phyloP scores from a whole-genome alignment of 2,329 filamentous ascomycete genomes.

The Sordariomycetes sp. region DNA sequence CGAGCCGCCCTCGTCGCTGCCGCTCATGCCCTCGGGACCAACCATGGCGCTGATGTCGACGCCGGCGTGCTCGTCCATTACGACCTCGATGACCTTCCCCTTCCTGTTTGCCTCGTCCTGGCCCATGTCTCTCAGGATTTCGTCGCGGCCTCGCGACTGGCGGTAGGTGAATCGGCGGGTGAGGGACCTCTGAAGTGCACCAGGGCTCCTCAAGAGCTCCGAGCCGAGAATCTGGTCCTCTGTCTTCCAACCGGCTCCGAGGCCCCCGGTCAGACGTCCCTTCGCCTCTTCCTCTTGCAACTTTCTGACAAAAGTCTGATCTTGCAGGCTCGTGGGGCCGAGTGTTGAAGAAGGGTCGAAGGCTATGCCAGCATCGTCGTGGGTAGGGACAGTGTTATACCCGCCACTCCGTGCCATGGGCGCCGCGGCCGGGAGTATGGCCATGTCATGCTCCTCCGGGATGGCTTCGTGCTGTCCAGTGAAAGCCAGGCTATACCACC shows the following conservation, averaged over 20 bases:
- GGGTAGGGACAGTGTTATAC: conserved; percentile 17
- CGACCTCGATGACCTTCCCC: conserved; percentile 46
- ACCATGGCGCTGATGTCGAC: conserved; percentile 39
- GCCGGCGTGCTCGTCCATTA: conserved; percentile 29
- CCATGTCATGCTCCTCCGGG: conserved; percentile 25
- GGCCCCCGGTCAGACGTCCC: conserved; percentile 42
- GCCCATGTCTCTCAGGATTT: conserved; percentile 33
- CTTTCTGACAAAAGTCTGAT: conserved; percentile 27
- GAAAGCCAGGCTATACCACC: not conserved
- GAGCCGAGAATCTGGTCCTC: conserved; percentile 31
- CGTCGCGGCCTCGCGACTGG: conserved; percentile 12
- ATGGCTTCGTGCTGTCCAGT: conserved; percentile 12
- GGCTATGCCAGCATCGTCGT: conserved; percentile 11
- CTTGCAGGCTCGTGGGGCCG: conserved; percentile 29
- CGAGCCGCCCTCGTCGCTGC: conserved; percentile 16
- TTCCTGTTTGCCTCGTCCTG: conserved; percentile 46
- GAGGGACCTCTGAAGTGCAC: conserved; percentile 19
- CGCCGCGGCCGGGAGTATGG: conserved; percentile 25
- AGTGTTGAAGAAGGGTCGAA: conserved; percentile 33
- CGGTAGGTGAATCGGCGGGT: conserved; percentile 27
- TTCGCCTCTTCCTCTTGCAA: conserved; percentile 38
- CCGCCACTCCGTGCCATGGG: conserved; percentile 21
- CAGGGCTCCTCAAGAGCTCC: conserved; percentile 29
- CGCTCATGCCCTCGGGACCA: conserved; percentile 19
- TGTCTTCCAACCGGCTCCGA: conserved; percentile 39